Conservation (phyloP, 129 eudicot genomes). For the Scalesia atractyloides region DNA sequence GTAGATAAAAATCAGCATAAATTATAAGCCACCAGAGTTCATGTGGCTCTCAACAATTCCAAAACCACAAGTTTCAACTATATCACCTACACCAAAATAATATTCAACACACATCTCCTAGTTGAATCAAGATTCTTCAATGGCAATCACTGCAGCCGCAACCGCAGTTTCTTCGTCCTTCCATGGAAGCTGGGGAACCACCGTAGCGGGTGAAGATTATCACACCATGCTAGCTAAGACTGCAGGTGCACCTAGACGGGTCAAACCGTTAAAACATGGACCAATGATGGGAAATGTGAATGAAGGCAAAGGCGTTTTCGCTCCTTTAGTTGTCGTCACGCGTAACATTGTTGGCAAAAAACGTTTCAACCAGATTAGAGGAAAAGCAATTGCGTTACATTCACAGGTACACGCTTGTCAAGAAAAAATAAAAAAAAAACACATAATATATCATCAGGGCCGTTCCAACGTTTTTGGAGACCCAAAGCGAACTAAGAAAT, state of each 20-base stretch:
- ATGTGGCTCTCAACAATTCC: constrained; percentile 47
- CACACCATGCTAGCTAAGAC: constrained; percentile 36
- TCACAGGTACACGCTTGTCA: constrained; percentile 54
- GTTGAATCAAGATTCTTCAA: not conserved
- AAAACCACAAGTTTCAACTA: not conserved
- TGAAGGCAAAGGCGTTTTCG: constrained; percentile 79
- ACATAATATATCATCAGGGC: too few relatives aligned
- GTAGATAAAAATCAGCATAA: constrained; percentile 25
- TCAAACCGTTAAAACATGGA: constrained; percentile 30
- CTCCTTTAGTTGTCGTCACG: constrained; percentile 60
- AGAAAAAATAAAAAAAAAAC: too few relatives aligned
- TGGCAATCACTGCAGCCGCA: constrained; percentile 47
- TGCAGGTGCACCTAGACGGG: constrained; percentile 31
- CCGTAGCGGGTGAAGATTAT: constrained; percentile 52
- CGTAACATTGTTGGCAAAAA: constrained; percentile 78
- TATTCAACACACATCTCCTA: not conserved
- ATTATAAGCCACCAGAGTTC: constrained; percentile 33
- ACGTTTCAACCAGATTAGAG: constrained; percentile 82
- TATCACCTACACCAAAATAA: not conserved
- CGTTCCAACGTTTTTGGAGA: too few relatives aligned
- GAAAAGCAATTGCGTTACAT: constrained; percentile 88
- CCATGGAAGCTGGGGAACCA: constrained; percentile 59
- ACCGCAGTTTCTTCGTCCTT: constrained; percentile 40
- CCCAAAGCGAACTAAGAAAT: too few relatives aligned
- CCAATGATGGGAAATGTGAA: constrained; percentile 77